Evolutionary conservation across 1,284 basidiomycete species (phyloP), one percentile per base, ranked within the genome.

Genomic region (Golubevia pallescens): DNA sequence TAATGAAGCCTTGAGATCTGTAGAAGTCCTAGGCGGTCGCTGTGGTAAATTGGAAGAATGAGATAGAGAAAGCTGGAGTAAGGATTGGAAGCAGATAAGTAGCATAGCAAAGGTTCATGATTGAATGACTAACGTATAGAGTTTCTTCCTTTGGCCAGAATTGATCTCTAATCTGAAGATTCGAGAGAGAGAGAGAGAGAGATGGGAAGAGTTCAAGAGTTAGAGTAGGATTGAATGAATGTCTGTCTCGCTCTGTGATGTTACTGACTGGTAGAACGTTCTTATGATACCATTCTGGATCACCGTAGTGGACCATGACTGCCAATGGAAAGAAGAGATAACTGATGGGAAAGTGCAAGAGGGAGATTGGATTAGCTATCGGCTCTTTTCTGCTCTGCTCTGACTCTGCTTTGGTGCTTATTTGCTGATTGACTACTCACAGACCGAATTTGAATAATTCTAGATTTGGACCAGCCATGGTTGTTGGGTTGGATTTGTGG

Each of bases 241-340:
- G n/a, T n/a, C n/a, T n/a, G n/a, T n/a, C n/a, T n/a, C n/a, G n/a
- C n/a, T n/a, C n/a, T n/a, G n/a, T n/a, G n/a, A n/a, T n/a, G n/a
- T n/a, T n/a, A 68, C 92, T 73, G 85, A 93, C 93, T 8, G 94
- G 93, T 53, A 92, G 86, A 53, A 95, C 93, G 74, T 93, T 88
- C 56, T 88, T 87, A 58, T 89, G 88, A 81, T 95, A 96, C 93
- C 93, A 97, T 51, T 92, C 90, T 3, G 93, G 93, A 85, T 94
- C 93, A 62, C 94, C 93, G 80, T 93, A 95, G 85, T 95, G 92
- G 61, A 94, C 87, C 87, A 96, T 90, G 24, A 93, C 90, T 55
- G 90, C 88, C 61, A 95, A 89, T 0, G 94, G 94, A 71, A 95
- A 91, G 84, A 94, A 93, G 67, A 96, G 90, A 86, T 97, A 96